Evolutionary conservation across 176 grass and related monocot species (phyloP), one percentile per base, ranked within the genome.

Genomic region (Miscanthus lutarioriparius): DNA sequence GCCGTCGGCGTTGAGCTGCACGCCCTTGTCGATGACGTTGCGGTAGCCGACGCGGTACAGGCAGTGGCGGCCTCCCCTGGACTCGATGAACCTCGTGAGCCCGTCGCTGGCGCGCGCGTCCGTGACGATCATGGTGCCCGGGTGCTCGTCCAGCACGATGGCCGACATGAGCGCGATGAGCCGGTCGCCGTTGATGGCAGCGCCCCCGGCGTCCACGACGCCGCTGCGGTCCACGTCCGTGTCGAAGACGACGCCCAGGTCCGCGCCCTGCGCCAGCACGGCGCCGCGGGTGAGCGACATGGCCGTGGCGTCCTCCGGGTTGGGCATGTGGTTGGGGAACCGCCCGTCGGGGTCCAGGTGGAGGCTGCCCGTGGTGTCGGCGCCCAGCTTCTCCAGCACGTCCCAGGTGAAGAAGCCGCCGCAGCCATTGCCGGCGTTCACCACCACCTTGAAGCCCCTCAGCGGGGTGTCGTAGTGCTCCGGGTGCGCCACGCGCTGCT

Each of bases 161-260:
- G 90, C 76, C 6, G 94, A 89, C 80, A 97, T 94, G 78, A 97
- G 80, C 47, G 94, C 92, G n/a, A 97, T 97, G 39, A 97, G 86
- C 5, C 86, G 78, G 65, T 97, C 92, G 4, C 94, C 92, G 67
- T 97, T 97, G 81, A 97, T 92, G 43, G 88, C 54, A 0, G 82
- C 67, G 5, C 88, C 94, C 1, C 54, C 67, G 17, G 0, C 49
- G 75, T 94, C 94, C 10, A 97, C 94, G 6, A 97, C 90, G 38
- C 94, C 94, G 61, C 94, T 91, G 27, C 92, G 94, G 83, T 94
- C 94, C 14, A 97, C 94, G 81, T 97, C 92, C 13, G 94, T 97
- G 87, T 97, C 92, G 72, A 97, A 97, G 39, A 97, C 94, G 25
- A 97, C 67, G 62, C 92, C 92, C 37, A 94, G 94, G 88, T 97